phyloP scores from a whole-genome alignment of 2,329 filamentous ascomycete genomes.

The Ophiostoma sp. region DNA sequence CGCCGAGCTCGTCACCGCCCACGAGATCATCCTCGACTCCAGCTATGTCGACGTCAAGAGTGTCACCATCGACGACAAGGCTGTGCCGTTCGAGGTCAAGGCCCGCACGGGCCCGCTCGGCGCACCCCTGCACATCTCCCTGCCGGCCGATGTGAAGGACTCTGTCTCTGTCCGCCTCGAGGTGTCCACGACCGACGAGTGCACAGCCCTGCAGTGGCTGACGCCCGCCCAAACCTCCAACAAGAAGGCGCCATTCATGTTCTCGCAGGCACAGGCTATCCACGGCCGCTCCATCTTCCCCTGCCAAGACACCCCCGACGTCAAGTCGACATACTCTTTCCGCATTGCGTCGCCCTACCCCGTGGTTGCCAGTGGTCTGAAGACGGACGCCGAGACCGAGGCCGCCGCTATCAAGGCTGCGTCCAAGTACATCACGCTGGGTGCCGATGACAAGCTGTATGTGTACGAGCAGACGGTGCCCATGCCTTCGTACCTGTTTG shows the following conservation, averaged over 20 bases:
- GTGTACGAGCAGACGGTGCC: conserved; percentile 85
- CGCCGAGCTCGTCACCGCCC: conserved; percentile 51
- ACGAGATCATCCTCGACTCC: conserved; percentile 80
- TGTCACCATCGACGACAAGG: conserved; percentile 46
- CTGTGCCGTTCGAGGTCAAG: conserved; percentile 42
- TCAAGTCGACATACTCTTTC: conserved; percentile 93
- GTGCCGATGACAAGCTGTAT: conserved; percentile 62
- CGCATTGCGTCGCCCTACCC: conserved; percentile 79
- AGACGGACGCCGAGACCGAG: conserved; percentile 32
- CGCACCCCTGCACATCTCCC: conserved; percentile 60
- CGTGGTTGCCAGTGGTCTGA: conserved; percentile 84
- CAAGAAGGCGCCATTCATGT: conserved; percentile 95
- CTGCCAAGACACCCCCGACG: conserved; percentile 94
- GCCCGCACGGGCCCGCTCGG: conserved; percentile 68
- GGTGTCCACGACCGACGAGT: conserved; percentile 76
- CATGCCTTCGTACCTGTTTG: conserved; percentile 91
- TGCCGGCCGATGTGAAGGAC: conserved; percentile 47
- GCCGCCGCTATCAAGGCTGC: background rate
- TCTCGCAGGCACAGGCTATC: conserved; percentile 96
- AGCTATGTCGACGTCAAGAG: conserved; percentile 68
- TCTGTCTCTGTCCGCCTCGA: conserved; percentile 56
- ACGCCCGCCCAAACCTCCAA: conserved; percentile 89
- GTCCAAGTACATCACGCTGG: conserved; percentile 39
- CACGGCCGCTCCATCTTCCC: conserved; percentile 91
- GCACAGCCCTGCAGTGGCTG: conserved; percentile 93